phyloP scores from a whole-genome alignment of 768 basidiomycete genomes.

The Suillus decipiens region DNA sequence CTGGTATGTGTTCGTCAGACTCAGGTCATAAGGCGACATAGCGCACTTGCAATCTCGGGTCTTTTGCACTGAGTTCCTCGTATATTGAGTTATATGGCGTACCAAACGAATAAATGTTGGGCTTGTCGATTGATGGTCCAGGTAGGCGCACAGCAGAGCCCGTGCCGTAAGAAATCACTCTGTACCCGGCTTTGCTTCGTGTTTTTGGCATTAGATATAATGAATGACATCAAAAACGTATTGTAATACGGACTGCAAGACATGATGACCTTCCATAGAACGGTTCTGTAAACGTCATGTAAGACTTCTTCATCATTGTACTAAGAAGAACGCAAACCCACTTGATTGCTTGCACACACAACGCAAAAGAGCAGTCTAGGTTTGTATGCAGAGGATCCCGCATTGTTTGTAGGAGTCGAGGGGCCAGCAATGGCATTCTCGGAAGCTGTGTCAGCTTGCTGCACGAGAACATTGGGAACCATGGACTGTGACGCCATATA shows the following conservation, averaged over 20 bases:
- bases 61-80: constrained; percentile 83
- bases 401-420: constrained; percentile 5
- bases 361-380: constrained; percentile 89
- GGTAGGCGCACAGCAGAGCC: constrained; percentile 97
- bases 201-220: constrained; percentile 13
- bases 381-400: constrained; percentile 45
- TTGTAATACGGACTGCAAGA: constrained; percentile 67
- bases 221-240: neutral
- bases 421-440: constrained; percentile 10
- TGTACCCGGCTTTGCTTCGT: constrained; percentile 82
- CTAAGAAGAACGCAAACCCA: constrained; percentile 30
- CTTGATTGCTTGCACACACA: constrained; percentile 99
- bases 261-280: constrained; percentile 97
- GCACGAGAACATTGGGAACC: neutral
- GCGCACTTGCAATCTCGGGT: constrained; percentile 72
- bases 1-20: constrained; percentile 41
- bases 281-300: constrained; percentile 64
- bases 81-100: constrained; percentile 97
- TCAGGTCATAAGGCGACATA: constrained; percentile 9
- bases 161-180: constrained; percentile 93
- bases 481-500: constrained; percentile 1
- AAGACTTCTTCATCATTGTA: constrained; percentile 15
- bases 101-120: constrained; percentile 95
- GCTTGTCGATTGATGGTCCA: constrained; percentile 94
- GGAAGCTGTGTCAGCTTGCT: constrained; percentile 3